Percentiles rank a stretch among this genome's conserved stretches.
Conservation (phyloP, 768 basidiomycete species). For the Termitomyces sp. region DNA sequence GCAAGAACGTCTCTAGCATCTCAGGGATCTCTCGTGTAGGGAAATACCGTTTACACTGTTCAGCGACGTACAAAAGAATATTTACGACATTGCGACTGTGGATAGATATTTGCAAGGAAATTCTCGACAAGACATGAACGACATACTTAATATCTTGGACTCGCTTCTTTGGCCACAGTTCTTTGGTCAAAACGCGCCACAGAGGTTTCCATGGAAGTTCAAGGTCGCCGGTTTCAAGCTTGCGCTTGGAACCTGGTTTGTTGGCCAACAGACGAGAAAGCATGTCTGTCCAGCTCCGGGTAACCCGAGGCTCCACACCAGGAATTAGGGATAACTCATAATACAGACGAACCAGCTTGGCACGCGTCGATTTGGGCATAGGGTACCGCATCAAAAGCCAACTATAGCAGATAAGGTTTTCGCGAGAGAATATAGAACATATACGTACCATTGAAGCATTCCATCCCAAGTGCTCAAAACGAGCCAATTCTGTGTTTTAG, state of each 20-base stretch:
- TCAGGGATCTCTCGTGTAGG: slow-evolving; percentile 55
- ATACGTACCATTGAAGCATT: slow-evolving; percentile 64
- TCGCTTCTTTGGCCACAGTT: slow-evolving; percentile 68
- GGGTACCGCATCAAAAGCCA: slow-evolving; percentile 84
- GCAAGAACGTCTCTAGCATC: slow-evolving; percentile 71
- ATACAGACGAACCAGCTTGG: slow-evolving; percentile 69
- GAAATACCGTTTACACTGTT: slow-evolving; percentile 68
- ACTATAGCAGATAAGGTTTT: slow-evolving; percentile 28
- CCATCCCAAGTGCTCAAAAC: slow-evolving; percentile 75
- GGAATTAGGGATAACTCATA: slow-evolving; percentile 76
- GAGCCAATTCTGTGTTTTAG: slow-evolving; percentile 72
- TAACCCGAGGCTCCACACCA: slow-evolving; percentile 66
- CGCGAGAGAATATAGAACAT: background rate
- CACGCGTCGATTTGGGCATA: slow-evolving; percentile 60
- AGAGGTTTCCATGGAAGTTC: slow-evolving; percentile 69
- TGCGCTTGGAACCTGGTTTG: slow-evolving; percentile 60
- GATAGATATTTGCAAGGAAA: background rate
- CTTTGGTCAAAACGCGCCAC: slow-evolving; percentile 71
- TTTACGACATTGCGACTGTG: slow-evolving; percentile 62
- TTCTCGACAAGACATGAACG: background rate
- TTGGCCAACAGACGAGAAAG: slow-evolving; percentile 63
- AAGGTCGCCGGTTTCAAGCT: slow-evolving; percentile 62
- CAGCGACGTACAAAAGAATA: slow-evolving; percentile 69
- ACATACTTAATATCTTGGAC: slow-evolving; percentile 55
- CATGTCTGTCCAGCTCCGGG: slow-evolving; percentile 77